These are phyloP conservation scores for Torulaspora quercuum DNA, from an alignment of 805 yeast genomes.

Conservation along the genomic window DNA sequence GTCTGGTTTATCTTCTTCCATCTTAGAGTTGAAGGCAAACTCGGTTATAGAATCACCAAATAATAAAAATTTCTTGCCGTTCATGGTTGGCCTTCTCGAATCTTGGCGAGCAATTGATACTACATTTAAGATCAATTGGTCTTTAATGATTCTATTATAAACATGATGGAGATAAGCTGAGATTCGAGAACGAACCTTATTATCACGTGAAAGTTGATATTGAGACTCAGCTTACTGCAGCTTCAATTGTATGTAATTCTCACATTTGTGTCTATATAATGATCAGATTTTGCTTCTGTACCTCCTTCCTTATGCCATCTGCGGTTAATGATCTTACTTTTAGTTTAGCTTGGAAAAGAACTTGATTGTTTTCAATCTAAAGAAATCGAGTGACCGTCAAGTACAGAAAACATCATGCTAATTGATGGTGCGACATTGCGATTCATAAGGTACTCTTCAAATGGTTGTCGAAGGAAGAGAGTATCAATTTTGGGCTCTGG, in stretches of 20 bases:
- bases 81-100: slow-evolving; percentile 4
- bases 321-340: too few relatives aligned
- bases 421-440: not conserved
- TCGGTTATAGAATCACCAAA: slow-evolving; percentile 75
- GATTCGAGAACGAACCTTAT: too few relatives aligned
- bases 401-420: slow-evolving; percentile 3
- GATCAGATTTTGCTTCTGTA: too few relatives aligned
- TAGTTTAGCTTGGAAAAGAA: not conserved
- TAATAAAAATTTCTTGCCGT: slow-evolving; percentile 47
- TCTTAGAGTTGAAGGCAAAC: slow-evolving; percentile 41
- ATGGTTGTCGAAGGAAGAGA: slow-evolving; percentile 12
- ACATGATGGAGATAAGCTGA: too few relatives aligned
- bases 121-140: too few relatives aligned
- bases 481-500: slow-evolving; percentile 92
- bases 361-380: not conserved
- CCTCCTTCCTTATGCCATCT: too few relatives aligned
- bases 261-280: too few relatives aligned
- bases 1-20: slow-evolving; percentile 23
- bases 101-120: not conserved
- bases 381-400: not conserved
- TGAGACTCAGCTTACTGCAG: too few relatives aligned
- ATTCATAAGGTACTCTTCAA: slow-evolving; percentile 10
- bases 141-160: too few relatives aligned
- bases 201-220: slow-evolving; percentile 3
- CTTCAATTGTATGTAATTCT: too few relatives aligned